Percentiles rank a stretch among this genome's conserved stretches.
Conservation (phyloP, 345 rosid genomes). For the Orychophragmus violaceus region DNA sequence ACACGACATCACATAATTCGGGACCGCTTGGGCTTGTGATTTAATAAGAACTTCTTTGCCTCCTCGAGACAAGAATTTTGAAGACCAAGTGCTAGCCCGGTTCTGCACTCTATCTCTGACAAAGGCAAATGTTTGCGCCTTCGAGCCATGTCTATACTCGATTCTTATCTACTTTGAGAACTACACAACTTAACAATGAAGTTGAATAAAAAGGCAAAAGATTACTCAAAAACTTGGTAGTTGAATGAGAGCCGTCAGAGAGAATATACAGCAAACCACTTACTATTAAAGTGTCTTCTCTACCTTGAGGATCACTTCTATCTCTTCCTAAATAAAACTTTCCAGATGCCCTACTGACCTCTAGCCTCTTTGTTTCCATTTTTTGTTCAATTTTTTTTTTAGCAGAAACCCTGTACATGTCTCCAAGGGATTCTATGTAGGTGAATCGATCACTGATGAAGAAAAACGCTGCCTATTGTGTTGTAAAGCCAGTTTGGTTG, state of each 20-base stretch:
- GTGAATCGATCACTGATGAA: constrained; percentile 4
- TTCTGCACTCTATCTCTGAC: no score
- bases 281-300: not conserved
- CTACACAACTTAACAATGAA: no score
- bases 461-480: constrained; percentile 3
- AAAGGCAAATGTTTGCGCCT: no score
- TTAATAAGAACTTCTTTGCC: no score
- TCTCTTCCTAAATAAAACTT: constrained; percentile 27
- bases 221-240: constrained; percentile 11
- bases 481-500: not conserved
- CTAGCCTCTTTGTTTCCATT: constrained; percentile 5
- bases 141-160: no score
- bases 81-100: no score
- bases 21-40: no score
- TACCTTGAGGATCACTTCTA: constrained; percentile 1
- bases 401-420: constrained; percentile 31
- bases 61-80: no score
- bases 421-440: constrained; percentile 28
- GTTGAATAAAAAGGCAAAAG: no score
- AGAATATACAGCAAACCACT: constrained; percentile 23
- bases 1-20: no score
- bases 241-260: constrained; percentile 4
- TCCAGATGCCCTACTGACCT: constrained; percentile 13
- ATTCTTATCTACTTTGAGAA: no score
- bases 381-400: not conserved